Evolutionary conservation across 371 early-diverging fungal genomes (phyloP).

Genomic region (Umbelopsis sp.): DNA sequence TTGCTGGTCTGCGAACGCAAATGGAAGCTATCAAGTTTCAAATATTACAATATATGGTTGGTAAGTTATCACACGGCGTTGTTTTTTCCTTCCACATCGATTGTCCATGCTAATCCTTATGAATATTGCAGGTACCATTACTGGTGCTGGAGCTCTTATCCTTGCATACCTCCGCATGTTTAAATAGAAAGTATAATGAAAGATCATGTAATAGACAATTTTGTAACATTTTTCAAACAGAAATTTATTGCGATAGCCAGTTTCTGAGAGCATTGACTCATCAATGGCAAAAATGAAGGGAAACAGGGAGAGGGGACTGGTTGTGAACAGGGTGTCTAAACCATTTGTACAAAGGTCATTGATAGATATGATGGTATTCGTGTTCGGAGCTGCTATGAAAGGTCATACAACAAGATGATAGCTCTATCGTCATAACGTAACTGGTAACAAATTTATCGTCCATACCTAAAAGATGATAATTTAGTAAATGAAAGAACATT

Average conservation of each 20-base stretch:
- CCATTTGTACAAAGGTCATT: constrained; percentile 10
- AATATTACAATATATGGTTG: constrained; percentile 82
- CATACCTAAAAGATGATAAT: neutral
- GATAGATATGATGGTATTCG: constrained; percentile 13
- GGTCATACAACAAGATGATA: neutral
- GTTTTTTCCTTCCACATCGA: neutral
- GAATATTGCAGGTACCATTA: constrained; percentile 65
- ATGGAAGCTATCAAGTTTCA: constrained; percentile 92
- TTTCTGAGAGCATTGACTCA: neutral
- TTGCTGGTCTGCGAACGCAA: constrained; percentile 81
- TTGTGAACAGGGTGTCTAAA: constrained; percentile 4
- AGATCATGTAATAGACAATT: constrained; percentile 6
- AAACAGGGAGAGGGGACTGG: neutral
- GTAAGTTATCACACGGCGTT: constrained; percentile 24
- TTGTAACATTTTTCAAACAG: constrained; percentile 1
- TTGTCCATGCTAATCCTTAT: neutral
- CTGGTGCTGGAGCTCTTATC: constrained; percentile 81
- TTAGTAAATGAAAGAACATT: neutral
- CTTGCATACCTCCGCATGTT: constrained; percentile 72
- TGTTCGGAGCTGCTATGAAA: neutral
- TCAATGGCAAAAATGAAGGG: neutral
- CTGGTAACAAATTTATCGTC: constrained; percentile 1
- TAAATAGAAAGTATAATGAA: constrained; percentile 34
- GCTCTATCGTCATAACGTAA: constrained; percentile 1
- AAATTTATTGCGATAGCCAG: constrained; percentile 11